Base-by-base conservation (phyloP, 257 asterid species). In the Cynanchum wilfordii region DNA sequence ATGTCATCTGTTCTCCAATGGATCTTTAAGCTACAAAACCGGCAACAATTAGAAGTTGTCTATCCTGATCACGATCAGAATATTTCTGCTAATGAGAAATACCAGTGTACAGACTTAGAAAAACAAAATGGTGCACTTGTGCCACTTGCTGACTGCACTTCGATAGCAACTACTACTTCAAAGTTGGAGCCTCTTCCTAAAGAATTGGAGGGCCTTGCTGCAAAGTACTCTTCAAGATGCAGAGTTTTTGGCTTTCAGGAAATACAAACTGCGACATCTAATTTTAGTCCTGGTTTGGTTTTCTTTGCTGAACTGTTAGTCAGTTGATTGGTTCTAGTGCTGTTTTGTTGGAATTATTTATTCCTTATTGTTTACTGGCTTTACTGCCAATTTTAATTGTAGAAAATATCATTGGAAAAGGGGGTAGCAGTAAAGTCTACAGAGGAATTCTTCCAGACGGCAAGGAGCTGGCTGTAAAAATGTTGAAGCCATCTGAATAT, bases 391-490 rank as follows among this genome's bases (percentile, higher is more conserved):
- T 70, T 73, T 42, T 50, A 38, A n/a, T 82, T 78, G 68, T 87
- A 89, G 97, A 86, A 27, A 88, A 88, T 77, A 69, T 91, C 83
- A 89, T 91, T 65, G 98, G 98, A 55, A 88, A 76, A 78, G 98
- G 98, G 15, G 98, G 98, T 59, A 94, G 93, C 86, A 94, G 97
- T 83, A 72, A 52, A 69, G 98, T 94, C 72, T 94, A 88, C 78
- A 81, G 80, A 84, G 98, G 96, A 69, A 72, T 74, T 79, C 81
- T 88, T 67, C 91, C 86, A 9, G 95, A 84, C 57, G 91, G 88
- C 70, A 81, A 70, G 75, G 86, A 86, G 74, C 76, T 89, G 75
- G 98, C 98, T 12, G 95, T 94, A 73, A 91, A 94, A 80, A 80
- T 85, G 76, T 80, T 94, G 70, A 94, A 91, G 78, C 87, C 96